Evolutionary conservation across 371 early-diverging fungal species (phyloP).

Genomic region (Apophysomyces sp.): DNA sequence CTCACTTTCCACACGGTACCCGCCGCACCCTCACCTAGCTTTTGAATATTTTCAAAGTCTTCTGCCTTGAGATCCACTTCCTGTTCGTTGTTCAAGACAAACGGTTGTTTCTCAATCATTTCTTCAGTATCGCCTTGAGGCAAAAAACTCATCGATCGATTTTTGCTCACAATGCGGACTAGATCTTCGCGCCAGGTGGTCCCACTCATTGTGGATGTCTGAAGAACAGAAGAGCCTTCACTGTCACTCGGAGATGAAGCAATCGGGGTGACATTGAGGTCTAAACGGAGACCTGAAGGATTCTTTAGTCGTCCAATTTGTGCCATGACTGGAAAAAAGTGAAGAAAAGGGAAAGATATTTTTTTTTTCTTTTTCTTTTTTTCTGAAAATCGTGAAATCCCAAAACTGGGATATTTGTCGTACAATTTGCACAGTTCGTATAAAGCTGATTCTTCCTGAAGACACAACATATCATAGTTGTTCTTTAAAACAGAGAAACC

Average conservation of each 20-base stretch:
- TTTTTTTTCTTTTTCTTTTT: too few relatives aligned
- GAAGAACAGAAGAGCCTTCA: constrained; percentile 10
- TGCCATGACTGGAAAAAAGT: constrained; percentile 39
- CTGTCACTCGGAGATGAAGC: constrained; percentile 17
- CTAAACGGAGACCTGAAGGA: constrained; percentile 30
- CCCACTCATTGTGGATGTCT: constrained; percentile 13
- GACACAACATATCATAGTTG: too few relatives aligned
- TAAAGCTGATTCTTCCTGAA: too few relatives aligned
- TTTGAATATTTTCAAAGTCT: constrained; percentile 62
- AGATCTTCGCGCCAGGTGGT: constrained; percentile 36
- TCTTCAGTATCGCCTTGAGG: constrained; percentile 2
- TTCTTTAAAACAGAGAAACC: too few relatives aligned
- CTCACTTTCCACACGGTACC: constrained; percentile 89
- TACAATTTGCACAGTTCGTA: too few relatives aligned
- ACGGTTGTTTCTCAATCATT: background rate
- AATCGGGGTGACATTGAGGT: constrained; percentile 23
- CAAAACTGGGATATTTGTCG: too few relatives aligned
- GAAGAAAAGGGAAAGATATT: background rate
- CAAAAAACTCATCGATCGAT: constrained; percentile 14
- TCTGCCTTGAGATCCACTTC: constrained; percentile 43
- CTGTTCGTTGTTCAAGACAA: constrained; percentile 10
- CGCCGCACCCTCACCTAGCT: constrained; percentile 91
- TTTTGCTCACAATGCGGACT: constrained; percentile 32
- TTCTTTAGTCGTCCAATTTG: constrained; percentile 29
- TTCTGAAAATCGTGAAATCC: too few relatives aligned